Percentiles rank a stretch among this genome's conserved stretches.
These are phyloP conservation scores for Trametes sanguinea DNA, from an alignment of 768 basidiomycete genomes.

Conservation along the genomic window DNA sequence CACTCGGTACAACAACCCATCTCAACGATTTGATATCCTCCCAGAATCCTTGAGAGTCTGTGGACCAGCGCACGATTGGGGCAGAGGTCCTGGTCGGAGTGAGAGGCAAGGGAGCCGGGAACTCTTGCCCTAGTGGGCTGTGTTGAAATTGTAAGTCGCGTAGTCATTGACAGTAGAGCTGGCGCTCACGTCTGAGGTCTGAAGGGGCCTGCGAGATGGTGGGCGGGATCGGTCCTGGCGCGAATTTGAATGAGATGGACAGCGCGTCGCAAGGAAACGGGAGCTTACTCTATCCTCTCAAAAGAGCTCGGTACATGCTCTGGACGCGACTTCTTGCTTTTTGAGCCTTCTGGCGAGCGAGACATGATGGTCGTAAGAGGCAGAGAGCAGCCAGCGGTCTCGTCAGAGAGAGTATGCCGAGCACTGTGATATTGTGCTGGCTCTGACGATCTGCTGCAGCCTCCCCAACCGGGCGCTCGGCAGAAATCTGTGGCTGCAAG, in stretches of 20 bases:
- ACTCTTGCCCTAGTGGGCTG: slow-evolving; percentile 26
- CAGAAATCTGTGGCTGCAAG: background rate
- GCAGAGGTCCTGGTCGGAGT: background rate
- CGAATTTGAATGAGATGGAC: slow-evolving; percentile 21
- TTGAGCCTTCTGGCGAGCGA: background rate
- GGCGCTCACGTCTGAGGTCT: slow-evolving; percentile 59
- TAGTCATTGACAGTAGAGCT: background rate
- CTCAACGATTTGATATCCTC: slow-evolving; percentile 51
- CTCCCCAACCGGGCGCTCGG: background rate
- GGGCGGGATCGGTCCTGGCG: slow-evolving; percentile 54
- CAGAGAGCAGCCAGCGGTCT: background rate
- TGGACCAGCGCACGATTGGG: slow-evolving; percentile 21
- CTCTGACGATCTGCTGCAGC: background rate
- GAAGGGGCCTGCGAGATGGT: slow-evolving; percentile 66
- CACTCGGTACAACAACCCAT: slow-evolving; percentile 80
- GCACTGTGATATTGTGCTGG: background rate
- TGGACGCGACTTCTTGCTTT: slow-evolving; percentile 9
- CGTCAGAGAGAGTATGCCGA: background rate
- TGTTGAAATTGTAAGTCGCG: background rate
- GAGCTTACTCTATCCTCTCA: slow-evolving; percentile 31
- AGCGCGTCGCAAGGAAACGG: background rate
- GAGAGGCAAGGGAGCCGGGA: background rate
- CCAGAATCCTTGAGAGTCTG: slow-evolving; percentile 44
- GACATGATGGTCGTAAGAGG: slow-evolving; percentile 6
- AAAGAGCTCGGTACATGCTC: slow-evolving; percentile 19